These are phyloP conservation scores for Notholithocarpus densiflorus DNA, from an alignment of 306 rosid genomes.

Conservation along the genomic window DNA sequence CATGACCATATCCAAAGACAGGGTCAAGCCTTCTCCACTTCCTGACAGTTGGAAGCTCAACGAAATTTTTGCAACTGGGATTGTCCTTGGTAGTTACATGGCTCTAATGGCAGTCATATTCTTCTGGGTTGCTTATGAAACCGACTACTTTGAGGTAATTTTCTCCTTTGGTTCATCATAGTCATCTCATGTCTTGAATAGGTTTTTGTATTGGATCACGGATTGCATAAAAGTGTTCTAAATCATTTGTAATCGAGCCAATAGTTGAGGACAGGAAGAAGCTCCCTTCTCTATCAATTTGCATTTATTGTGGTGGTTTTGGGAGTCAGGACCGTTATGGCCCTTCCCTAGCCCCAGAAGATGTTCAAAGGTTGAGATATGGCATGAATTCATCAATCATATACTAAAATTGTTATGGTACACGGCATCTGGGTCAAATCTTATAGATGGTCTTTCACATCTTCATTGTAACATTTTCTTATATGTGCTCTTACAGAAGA, in stretches of 20 bases:
- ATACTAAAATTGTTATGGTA: neutral
- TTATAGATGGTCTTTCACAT: neutral
- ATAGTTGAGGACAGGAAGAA: neutral
- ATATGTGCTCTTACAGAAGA: neutral
- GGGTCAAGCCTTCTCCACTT: conserved; percentile 69
- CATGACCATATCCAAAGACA: conserved; percentile 78
- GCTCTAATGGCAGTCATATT: conserved; percentile 64
- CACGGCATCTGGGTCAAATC: neutral
- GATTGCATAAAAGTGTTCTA: neutral
- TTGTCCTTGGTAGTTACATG: conserved; percentile 58
- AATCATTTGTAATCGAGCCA: neutral
- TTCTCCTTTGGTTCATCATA: neutral
- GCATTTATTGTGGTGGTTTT: neutral
- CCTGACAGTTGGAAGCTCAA: conserved; percentile 79
- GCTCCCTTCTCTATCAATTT: neutral
- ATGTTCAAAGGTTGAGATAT: neutral
- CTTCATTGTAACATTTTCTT: neutral
- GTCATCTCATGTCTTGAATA: neutral
- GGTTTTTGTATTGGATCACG: neutral
- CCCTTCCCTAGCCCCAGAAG: neutral
- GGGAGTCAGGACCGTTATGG: neutral
- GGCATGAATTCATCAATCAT: neutral
- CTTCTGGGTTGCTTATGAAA: conserved; percentile 41
- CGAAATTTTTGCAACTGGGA: conserved; percentile 71
- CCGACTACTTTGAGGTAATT: conserved; percentile 51